These are phyloP conservation scores for Aspergillus arachidicola DNA, from an alignment of 2,329 filamentous ascomycete genomes.

Conservation along the genomic window DNA sequence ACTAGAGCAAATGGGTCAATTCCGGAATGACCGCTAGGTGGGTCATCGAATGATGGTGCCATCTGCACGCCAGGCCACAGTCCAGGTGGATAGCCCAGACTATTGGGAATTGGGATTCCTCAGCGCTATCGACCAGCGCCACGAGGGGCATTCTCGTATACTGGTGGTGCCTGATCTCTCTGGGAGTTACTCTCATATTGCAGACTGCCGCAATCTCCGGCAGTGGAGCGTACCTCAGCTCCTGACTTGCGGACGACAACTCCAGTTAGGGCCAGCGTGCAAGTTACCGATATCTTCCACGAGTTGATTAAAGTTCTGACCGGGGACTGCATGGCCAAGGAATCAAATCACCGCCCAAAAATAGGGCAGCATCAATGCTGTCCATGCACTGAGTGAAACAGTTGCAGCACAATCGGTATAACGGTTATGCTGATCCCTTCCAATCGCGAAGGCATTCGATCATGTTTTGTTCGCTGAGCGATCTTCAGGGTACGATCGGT, in stretches of 20 bases:
- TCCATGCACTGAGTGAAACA: not conserved
- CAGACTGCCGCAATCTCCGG: not conserved
- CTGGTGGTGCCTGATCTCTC: not conserved
- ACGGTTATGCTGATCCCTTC: slow-evolving; percentile 3
- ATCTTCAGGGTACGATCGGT: slow-evolving; percentile 4
- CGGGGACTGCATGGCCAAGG: not conserved
- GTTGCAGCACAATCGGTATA: not conserved
- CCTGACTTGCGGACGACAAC: not conserved
- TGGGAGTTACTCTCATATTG: not conserved
- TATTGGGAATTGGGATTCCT: not conserved
- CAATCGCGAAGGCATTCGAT: not conserved
- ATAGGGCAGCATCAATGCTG: not conserved
- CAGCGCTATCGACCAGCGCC: not conserved
- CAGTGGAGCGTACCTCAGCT: not conserved
- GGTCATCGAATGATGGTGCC: not conserved
- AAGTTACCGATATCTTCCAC: not conserved
- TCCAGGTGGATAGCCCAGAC: not conserved
- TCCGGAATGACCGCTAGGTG: slow-evolving; percentile 1
- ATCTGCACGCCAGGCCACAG: not conserved
- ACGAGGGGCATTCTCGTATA: not conserved
- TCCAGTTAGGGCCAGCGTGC: not conserved
- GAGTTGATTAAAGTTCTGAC: not conserved
- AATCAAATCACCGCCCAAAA: not conserved
- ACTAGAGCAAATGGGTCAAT: not conserved
- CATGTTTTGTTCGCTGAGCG: not conserved